phyloP scores from a whole-genome alignment of 2,329 filamentous ascomycete species.

The Amauroascus verrucosus region DNA sequence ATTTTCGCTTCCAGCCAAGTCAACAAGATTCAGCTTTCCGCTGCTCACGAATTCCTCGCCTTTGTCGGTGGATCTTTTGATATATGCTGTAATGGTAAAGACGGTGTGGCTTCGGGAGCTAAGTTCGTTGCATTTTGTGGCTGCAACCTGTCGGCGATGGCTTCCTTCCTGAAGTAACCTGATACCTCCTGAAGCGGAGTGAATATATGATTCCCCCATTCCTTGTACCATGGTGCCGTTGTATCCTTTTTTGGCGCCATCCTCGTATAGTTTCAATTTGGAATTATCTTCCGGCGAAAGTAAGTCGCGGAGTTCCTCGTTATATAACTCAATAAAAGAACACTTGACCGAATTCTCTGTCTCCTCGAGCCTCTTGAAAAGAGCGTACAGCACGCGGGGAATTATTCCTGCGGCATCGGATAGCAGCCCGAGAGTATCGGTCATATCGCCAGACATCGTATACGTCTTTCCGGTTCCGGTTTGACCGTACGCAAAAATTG shows the following conservation, averaged over 20 bases:
- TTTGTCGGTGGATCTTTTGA: conserved; percentile 68
- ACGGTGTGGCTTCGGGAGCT: conserved; percentile 95
- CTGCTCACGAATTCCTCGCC: conserved; percentile 84
- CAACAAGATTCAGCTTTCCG: conserved; percentile 91
- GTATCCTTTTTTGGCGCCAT: conserved; percentile 64
- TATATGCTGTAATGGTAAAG: conserved; percentile 88
- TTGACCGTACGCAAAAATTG: conserved; percentile 96
- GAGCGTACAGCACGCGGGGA: conserved; percentile 72
- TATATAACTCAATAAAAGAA: conserved; percentile 97
- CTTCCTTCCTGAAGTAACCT: conserved; percentile 81
- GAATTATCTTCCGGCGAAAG: conserved; percentile 68
- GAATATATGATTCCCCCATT: conserved; percentile 94
- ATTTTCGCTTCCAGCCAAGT: conserved; percentile 94
- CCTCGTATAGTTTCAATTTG: conserved; percentile 94
- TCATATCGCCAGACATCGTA: conserved; percentile 98
- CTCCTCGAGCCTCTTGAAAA: conserved; percentile 78
- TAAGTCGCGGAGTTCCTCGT: conserved; percentile 88
- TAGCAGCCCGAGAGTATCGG: conserved; percentile 69
- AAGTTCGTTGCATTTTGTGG: conserved; percentile 98
- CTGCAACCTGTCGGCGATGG: conserved; percentile 91
- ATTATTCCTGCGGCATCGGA: conserved; percentile 93
- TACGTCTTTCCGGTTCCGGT: conserved; percentile 98
- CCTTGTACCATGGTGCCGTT: conserved; percentile 77
- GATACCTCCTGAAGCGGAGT: conserved; percentile 73
- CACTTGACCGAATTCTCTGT: conserved; percentile 86